A percentile compares a stretch with the other conserved stretches of the same genome.
These are phyloP conservation scores for Nitzschia palea DNA, from an alignment of 108 stramenopile species.

Conservation along the genomic window DNA sequence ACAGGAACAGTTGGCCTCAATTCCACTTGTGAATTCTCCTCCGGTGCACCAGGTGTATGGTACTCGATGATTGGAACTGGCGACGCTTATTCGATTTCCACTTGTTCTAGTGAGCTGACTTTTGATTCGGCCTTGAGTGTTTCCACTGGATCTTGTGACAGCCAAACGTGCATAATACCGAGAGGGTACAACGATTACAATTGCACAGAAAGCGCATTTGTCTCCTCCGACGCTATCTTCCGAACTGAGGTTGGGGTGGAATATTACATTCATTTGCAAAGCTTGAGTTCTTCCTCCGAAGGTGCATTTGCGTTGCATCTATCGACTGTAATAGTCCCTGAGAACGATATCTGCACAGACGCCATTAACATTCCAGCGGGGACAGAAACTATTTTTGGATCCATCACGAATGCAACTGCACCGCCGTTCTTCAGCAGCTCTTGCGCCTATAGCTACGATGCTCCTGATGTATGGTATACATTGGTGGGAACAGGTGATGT, in stretches of 20 bases:
- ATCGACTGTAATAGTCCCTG: neutral
- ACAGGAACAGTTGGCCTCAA: neutral
- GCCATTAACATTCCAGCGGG: neutral
- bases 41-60: neutral
- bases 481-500: slow-evolving; percentile 27
- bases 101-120: slow-evolving; percentile 6
- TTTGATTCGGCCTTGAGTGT: slow-evolving; percentile 14
- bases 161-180: neutral
- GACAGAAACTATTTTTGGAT: neutral
- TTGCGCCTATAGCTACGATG: too few relatives aligned
- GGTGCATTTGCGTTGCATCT: slow-evolving; percentile 7
- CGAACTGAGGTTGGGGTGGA: slow-evolving; percentile 4
- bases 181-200: slow-evolving; percentile 2
- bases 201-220: slow-evolving; percentile 3
- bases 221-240: neutral
- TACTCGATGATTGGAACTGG: slow-evolving; percentile 1
- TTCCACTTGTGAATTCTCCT: neutral
- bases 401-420: neutral
- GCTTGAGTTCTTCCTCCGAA: neutral
- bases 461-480: slow-evolving; percentile 24
- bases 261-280: slow-evolving; percentile 5
- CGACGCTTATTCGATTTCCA: neutral
- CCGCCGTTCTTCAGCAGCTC: neutral
- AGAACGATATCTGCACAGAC: slow-evolving; percentile 9
- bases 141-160: slow-evolving; percentile 10